A percentile compares a stretch with the other conserved stretches of the same genome.
phyloP scores from a whole-genome alignment of 2,329 filamentous ascomycete genomes.

The Pseudogymnoascus sp. region DNA sequence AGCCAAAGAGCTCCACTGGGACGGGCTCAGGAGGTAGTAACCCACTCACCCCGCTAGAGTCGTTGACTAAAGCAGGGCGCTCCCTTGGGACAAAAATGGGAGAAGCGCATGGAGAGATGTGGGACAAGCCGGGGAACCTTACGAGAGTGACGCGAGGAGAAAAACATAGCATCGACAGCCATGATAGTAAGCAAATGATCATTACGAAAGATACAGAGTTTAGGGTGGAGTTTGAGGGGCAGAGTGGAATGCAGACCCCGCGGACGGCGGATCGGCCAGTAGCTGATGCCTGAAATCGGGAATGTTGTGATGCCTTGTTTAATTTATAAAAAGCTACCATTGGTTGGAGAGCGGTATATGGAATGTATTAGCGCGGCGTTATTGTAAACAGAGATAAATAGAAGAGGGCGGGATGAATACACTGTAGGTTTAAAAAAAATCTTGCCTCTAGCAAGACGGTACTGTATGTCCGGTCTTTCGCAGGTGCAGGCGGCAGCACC shows the following conservation, averaged over 20 bases:
- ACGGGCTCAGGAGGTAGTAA: not conserved
- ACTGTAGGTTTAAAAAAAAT: not conserved
- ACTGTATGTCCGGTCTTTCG: not conserved
- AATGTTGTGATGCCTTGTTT: not conserved
- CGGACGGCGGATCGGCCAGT: not conserved
- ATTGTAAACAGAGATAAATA: not conserved
- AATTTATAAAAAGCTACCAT: not conserved
- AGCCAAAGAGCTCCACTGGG: not conserved
- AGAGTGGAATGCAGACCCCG: not conserved
- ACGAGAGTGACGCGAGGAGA: not conserved
- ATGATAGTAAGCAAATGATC: conserved; percentile 16
- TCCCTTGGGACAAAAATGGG: not conserved
- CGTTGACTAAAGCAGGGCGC: not conserved
- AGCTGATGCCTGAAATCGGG: not conserved
- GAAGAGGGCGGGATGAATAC: not conserved
- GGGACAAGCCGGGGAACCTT: not conserved
- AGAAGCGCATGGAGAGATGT: not conserved
- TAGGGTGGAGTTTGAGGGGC: not conserved
- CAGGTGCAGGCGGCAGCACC: not conserved
- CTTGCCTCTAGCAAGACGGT: not conserved
- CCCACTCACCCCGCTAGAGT: not conserved
- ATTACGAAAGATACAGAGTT: conserved; percentile 21
- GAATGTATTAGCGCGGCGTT: not conserved
- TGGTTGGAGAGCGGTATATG: not conserved
- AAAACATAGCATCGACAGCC: conserved; percentile 13